Evolutionary conservation across 257 asterid species (phyloP).

Genomic region (Anisodus tanguticus): DNA sequence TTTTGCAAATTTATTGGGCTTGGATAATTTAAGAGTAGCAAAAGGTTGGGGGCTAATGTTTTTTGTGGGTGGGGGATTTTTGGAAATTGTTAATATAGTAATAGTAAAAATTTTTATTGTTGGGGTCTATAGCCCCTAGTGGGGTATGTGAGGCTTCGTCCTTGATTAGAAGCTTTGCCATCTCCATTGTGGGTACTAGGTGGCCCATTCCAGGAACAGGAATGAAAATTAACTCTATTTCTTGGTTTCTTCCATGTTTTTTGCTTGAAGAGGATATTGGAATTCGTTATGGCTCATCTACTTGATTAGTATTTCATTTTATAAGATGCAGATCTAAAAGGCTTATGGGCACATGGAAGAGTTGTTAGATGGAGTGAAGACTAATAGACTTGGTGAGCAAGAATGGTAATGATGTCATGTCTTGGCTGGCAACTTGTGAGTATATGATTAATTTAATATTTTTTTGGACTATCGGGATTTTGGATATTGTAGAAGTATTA

Average conservation of each 20-base stretch:
- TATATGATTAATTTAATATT: background rate
- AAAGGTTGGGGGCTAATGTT: no score
- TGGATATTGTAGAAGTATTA: no score
- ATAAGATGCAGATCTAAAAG: background rate
- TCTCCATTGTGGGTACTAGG: slow-evolving; percentile 17
- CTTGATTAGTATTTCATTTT: background rate
- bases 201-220: slow-evolving; percentile 31
- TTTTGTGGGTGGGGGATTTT: no score
- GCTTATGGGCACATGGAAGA: no score
- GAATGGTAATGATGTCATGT: background rate
- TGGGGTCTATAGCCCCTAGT: no score
- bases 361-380: slow-evolving; percentile 1
- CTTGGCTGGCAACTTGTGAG: background rate
- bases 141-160: no score
- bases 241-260: background rate
- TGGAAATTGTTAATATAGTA: no score
- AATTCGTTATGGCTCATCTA: background rate
- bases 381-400: background rate
- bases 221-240: slow-evolving; percentile 24
- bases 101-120: no score
- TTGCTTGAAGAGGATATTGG: background rate
- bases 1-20: no score
- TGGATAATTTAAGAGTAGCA: no score
- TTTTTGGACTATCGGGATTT: no score
- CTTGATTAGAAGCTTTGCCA: background rate